Base-by-base conservation (phyloP, 2,329 filamentous ascomycete genomes). In the Fusarium protoensiforme region DNA sequence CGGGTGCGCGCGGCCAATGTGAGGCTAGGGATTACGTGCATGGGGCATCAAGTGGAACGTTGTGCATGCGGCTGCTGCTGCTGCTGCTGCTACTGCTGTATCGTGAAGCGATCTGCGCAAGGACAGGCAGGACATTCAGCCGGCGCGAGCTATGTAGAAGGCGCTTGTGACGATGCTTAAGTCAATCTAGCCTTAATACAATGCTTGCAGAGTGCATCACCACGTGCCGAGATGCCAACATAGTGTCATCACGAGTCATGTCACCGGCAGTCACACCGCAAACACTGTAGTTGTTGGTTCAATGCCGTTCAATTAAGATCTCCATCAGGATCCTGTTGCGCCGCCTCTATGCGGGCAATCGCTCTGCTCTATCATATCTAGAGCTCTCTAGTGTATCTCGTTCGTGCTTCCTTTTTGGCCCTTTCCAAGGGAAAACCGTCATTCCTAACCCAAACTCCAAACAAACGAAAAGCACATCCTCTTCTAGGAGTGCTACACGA, bases 371-470 rank as follows among this genome's bases (percentile, higher is more conserved):
- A 65, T 64, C 33, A 43, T 71, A 71, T 73, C 71, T 64, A 71
- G 70, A 73, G 70, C 71, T 58, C 56, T 73, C 54, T 73, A 71
- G 35, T 73, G 68, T 71, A 68, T 74, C 71, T 54, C 46, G 13
- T 51, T 64, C 59, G 63, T n/a, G 41, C 58, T 35, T 62, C 62
- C 56, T 64, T 74, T 74, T 61, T 51, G 29, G 22, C 57, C 48
- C 36, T 58, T 22, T 46, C 48, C 62, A 46, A 68, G 27, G 53
- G 54, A 22, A 36, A 64, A 56, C 51, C 64, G 36, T 51, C 48
- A 68, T 58, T 41, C 61, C 8, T 54, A 39, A 46, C 71, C 71
- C 67, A 62, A 74, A 74, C 71, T 74, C 71, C 71, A 56, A 74
- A 72, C 71, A 72, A 69, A 69, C 29, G 59, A 61, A 72, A 74